Base-by-base conservation (phyloP, 2,329 filamentous ascomycete species). In the Colletotrichum acutatum region DNA sequence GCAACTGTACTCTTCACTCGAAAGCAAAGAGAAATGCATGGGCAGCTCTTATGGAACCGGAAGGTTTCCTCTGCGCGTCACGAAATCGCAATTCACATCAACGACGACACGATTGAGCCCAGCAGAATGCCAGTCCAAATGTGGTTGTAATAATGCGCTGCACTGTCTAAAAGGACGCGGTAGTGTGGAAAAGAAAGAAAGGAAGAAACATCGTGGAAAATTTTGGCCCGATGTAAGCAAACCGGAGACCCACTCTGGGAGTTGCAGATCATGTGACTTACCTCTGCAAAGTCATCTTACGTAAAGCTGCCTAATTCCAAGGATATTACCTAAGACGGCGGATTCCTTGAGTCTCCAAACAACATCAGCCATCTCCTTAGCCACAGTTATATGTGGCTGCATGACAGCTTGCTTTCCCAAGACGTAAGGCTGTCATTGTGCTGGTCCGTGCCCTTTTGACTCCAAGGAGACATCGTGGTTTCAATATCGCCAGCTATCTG, bases 151-250 rank as follows among this genome's bases (percentile, higher is more conserved):
- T 89, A 88, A 91, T 92, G 92, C 88, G 88, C 90, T 93, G 93
- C 90, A 95, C 94, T 96, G 94, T 96, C 94, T 95, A 86, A 86
- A 87, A 89, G 91, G 92, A 88, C 89, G 93, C 92, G 92, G 93
- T 90, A 86, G 49, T 54, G 70, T 66, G 30, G 78, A 82, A 83
- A 82, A 79, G 80, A 82, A 84, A 72, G 82, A 84, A 83, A 82
- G 81, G 84, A 82, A 78, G 77, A 37, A 34, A 5, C 22, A 26
- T 52, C 14, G 49, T 66, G 49, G 49, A 74, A 76, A 75, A 60
- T 71, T 74, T 75, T 61, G 70, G 72, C 67, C 71, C 56, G 19
- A 60, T 68, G 69, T 72, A 74, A 68, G 63, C 56, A 37, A 32
- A 16, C 12, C 9, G 28, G 7, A 5, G 66, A 34, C 49, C 70